These are phyloP conservation scores for Phoma sp. DNA, from an alignment of 2,329 filamentous ascomycete genomes.

Conservation along the genomic window DNA sequence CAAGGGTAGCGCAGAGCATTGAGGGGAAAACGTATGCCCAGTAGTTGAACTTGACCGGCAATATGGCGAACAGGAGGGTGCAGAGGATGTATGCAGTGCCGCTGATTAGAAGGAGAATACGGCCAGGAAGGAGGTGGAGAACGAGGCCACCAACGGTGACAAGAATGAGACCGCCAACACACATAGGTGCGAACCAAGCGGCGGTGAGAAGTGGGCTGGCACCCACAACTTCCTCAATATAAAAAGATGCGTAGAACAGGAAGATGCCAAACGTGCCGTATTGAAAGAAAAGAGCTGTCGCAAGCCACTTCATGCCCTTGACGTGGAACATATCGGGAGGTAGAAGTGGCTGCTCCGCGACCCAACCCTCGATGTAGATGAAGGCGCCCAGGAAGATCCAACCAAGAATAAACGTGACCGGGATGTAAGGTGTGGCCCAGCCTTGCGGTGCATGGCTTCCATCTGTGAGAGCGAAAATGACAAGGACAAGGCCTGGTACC, in stretches of 20 bases:
- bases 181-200: conserved; percentile 49
- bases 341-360: conserved; percentile 72
- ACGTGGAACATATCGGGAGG: conserved; percentile 74
- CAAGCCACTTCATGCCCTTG: conserved; percentile 65
- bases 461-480: conserved; percentile 79
- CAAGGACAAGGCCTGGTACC: conserved; percentile 66
- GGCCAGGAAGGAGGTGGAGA: conserved; percentile 46
- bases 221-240: conserved; percentile 43
- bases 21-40: conserved; percentile 51
- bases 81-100: conserved; percentile 41
- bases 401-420: conserved; percentile 69
- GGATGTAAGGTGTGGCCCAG: conserved; percentile 78
- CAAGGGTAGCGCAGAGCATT: conserved; percentile 54
- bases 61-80: conserved; percentile 45
- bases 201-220: conserved; percentile 40
- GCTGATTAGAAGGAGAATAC: conserved; percentile 41
- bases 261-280: conserved; percentile 49
- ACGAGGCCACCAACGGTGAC: conserved; percentile 44
- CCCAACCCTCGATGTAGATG: conserved; percentile 76
- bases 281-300: conserved; percentile 55
- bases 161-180: conserved; percentile 45
- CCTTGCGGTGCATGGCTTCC: conserved; percentile 71
- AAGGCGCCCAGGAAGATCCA: conserved; percentile 65
- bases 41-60: conserved; percentile 43
- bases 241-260: conserved; percentile 50